These are phyloP conservation scores for Ophiostoma sp. DNA, from an alignment of 2,329 filamentous ascomycete species.

Conservation along the genomic window DNA sequence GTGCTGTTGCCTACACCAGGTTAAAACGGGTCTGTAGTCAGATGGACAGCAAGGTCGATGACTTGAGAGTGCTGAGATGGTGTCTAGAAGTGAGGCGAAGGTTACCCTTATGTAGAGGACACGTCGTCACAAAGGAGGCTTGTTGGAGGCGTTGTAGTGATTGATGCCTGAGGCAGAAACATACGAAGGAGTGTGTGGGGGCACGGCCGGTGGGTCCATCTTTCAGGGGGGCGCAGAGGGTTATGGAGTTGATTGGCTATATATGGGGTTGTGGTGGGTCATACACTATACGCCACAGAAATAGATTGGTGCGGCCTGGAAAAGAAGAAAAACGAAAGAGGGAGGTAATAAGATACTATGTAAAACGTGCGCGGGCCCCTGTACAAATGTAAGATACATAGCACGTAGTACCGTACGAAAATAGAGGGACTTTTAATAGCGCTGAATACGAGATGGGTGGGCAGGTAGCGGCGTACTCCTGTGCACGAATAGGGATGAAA, in stretches of 20 bases:
- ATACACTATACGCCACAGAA: constrained; percentile 19
- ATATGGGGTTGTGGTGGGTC: constrained; percentile 2
- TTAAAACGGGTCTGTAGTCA: constrained; percentile 3
- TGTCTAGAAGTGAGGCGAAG: constrained; percentile 6
- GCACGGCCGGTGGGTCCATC: neutral
- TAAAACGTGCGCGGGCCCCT: constrained; percentile 8
- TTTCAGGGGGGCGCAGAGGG: neutral
- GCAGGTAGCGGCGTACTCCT: neutral
- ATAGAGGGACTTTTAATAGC: neutral
- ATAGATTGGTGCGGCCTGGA: constrained; percentile 22
- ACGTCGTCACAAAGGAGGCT: constrained; percentile 24
- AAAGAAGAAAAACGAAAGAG: neutral
- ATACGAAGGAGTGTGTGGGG: constrained; percentile 15
- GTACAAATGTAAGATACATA: neutral
- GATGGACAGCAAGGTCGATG: neutral
- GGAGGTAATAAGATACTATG: neutral
- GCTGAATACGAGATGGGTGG: neutral
- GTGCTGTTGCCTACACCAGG: constrained; percentile 24
- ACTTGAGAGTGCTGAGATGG: neutral
- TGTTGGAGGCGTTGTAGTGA: no score
- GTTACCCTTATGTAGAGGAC: constrained; percentile 28
- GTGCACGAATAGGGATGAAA: constrained; percentile 20
- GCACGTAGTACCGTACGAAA: neutral
- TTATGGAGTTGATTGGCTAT: neutral
- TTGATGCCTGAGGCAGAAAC: constrained; percentile 26